A percentile compares a stretch with the other conserved stretches of the same genome.
phyloP scores from a whole-genome alignment of 768 basidiomycete species.

The Leccinum ochraceum region DNA sequence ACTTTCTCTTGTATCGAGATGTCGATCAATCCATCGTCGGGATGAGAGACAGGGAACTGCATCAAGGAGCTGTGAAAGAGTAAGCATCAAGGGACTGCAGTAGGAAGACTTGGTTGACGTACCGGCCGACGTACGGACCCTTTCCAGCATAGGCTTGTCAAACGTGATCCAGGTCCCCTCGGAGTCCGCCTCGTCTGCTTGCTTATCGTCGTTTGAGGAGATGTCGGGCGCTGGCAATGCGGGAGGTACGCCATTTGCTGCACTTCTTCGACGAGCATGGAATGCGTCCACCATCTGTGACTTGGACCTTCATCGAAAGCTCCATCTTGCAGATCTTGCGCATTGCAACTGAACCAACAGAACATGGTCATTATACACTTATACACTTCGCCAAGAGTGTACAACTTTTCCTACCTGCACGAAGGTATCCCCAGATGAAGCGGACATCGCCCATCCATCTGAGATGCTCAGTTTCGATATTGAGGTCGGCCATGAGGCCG shows the following conservation, averaged over 20 bases:
- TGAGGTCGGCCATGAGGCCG: constrained; percentile 85
- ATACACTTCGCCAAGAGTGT: neutral
- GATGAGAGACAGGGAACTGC: constrained; percentile 81
- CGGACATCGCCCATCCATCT: constrained; percentile 87
- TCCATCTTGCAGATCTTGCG: constrained; percentile 68
- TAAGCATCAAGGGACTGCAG: neutral
- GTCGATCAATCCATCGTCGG: constrained; percentile 79
- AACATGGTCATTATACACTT: neutral
- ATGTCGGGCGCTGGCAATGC: constrained; percentile 15
- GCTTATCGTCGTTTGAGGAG: constrained; percentile 13
- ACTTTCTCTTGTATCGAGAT: constrained; percentile 66
- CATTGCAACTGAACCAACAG: constrained; percentile 47
- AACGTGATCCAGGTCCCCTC: constrained; percentile 70
- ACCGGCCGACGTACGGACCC: constrained; percentile 74
- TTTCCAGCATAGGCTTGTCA: constrained; percentile 76
- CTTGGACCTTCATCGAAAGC: constrained; percentile 71
- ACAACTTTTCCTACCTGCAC: constrained; percentile 51
- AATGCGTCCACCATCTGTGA: constrained; percentile 60
- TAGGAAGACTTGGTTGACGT: constrained; percentile 10
- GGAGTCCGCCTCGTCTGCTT: constrained; percentile 29
- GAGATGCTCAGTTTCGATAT: constrained; percentile 80
- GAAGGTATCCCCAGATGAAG: constrained; percentile 71
- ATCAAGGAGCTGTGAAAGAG: constrained; percentile 58
- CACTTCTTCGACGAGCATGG: constrained; percentile 37
- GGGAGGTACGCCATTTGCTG: constrained; percentile 14